Base-by-base conservation (phyloP, 208 protist genomes). In the Angomonas deanei region DNA sequence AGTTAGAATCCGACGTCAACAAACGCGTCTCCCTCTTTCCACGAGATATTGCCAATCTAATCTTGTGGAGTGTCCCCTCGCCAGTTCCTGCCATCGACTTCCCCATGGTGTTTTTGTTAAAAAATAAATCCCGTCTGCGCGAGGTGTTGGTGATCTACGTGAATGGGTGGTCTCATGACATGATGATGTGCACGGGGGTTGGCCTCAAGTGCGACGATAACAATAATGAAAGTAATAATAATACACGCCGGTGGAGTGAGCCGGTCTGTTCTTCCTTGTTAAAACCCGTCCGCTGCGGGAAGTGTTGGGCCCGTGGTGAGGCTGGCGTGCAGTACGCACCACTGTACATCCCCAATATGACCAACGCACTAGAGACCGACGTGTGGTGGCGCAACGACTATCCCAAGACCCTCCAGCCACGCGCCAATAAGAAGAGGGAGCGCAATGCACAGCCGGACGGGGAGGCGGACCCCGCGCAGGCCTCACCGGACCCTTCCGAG, bases 141-240 rank as follows among this genome's bases (percentile, higher is more conserved):
- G 80, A 91, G 69, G 72, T 84, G 26, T 70, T 90, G n/a, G 64
- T 91, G 6, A 50, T 94, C 15, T 94, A 89, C 56, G 80, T 92
- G 24, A 86, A 92, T 49, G 85, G 85, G 10, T 88, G 79, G 82
- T 85, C 82, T 24, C 82, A 86, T 63, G 80, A 89, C 47, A 70
- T 80, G 60, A 80, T 93, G 72, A 72, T 88, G 63, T 75, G 72
- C 57, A 77, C 74, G 3, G 74, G 66, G 6, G 68, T 75, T 1
- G 68, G 68, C 21, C 64, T 82, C 15, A 67, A 64, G 23, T 62
- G 73, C 8, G 27, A 34, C 17, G 28, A 32, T 2, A 17, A 6
- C 26, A 24, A 46, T 17, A 28, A 38, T 23, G 28, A 49, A 17
- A 54, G 54, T 19, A 36, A 32, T 19, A 31, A 21, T 10, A 28